Conservation (phyloP, 495 filamentous ascomycete species). For the Aspergillus sclerotiicarbonarius region DNA sequence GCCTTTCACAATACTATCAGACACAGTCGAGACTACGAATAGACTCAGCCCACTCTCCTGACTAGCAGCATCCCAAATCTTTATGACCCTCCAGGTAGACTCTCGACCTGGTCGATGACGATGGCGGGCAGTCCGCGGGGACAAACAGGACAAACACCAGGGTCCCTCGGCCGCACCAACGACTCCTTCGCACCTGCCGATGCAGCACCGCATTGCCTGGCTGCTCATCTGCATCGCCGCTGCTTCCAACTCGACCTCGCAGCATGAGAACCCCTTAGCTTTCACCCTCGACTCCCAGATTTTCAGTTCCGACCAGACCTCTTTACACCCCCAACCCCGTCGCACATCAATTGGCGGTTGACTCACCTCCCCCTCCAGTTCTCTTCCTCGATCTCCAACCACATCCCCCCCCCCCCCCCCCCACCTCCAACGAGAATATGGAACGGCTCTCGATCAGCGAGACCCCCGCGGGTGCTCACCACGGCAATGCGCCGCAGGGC, state of each 20-base stretch:
- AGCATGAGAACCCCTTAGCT: not conserved
- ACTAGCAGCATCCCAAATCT: no score
- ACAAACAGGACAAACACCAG: conserved; percentile 13
- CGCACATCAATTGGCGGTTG: not conserved
- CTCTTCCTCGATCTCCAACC: conserved; percentile 3
- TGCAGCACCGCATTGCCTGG: not conserved
- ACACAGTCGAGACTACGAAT: no score
- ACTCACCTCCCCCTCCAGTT: not conserved
- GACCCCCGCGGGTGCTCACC: conserved; percentile 28
- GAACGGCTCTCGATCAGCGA: conserved; percentile 45
- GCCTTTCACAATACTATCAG: no score
- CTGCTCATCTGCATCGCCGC: not conserved
- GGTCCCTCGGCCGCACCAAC: conserved; percentile 7
- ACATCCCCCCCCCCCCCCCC: conserved; percentile 12
- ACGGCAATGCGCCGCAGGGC: conserved; percentile 30
- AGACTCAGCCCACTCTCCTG: no score
- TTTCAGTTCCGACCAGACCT: not conserved
- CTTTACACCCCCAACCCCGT: not conserved
- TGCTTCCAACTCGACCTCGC: not conserved
- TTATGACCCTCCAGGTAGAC: no score
- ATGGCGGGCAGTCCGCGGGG: not conserved
- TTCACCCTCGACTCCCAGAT: not conserved
- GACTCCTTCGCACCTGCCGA: not conserved
- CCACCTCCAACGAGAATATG: conserved; percentile 24
- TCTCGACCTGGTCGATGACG: not conserved